A percentile compares a stretch with the other conserved stretches of the same genome.
Evolutionary conservation across 2,329 filamentous ascomycete species (phyloP).

Genomic region (Didymella segeticola): DNA sequence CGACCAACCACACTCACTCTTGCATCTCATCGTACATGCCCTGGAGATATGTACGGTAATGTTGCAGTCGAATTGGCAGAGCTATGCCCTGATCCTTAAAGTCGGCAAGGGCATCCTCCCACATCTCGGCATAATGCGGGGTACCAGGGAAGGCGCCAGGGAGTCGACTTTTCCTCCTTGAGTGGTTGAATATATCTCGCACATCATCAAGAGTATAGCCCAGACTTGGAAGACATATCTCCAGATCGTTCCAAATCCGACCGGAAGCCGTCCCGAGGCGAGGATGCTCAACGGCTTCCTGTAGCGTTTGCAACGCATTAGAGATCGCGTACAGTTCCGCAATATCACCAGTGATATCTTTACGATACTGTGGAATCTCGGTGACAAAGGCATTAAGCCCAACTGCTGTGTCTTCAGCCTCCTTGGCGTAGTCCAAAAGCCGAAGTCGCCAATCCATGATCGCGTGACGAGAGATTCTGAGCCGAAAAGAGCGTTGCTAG

Average conservation of each 20-base stretch:
- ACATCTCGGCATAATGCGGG: slow-evolving; percentile 56
- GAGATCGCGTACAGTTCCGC: slow-evolving; percentile 63
- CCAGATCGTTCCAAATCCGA: slow-evolving; percentile 56
- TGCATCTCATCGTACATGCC: slow-evolving; percentile 52
- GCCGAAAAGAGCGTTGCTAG: slow-evolving; percentile 26
- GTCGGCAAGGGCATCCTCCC: slow-evolving; percentile 57
- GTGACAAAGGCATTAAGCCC: slow-evolving; percentile 59
- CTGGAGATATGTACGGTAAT: slow-evolving; percentile 59
- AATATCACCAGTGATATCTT: slow-evolving; percentile 62
- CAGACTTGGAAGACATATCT: slow-evolving; percentile 57
- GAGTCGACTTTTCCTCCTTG: slow-evolving; percentile 34
- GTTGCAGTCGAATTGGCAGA: slow-evolving; percentile 56
- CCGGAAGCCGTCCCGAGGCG: slow-evolving; percentile 45
- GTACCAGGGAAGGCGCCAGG: slow-evolving; percentile 48
- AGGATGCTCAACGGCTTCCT: slow-evolving; percentile 52
- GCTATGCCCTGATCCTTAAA: slow-evolving; percentile 56
- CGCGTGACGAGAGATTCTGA: slow-evolving; percentile 33
- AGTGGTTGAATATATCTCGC: slow-evolving; percentile 50
- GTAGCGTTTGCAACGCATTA: slow-evolving; percentile 56
- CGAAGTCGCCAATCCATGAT: slow-evolving; percentile 48
- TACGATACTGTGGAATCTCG: slow-evolving; percentile 58
- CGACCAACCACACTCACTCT: slow-evolving; percentile 49
- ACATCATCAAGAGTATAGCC: slow-evolving; percentile 60
- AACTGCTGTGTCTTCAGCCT: slow-evolving; percentile 61
- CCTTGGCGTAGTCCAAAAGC: slow-evolving; percentile 51